Evolutionary conservation across 371 early-diverging fungal species (phyloP).

Genomic region (Mortierella sp.): DNA sequence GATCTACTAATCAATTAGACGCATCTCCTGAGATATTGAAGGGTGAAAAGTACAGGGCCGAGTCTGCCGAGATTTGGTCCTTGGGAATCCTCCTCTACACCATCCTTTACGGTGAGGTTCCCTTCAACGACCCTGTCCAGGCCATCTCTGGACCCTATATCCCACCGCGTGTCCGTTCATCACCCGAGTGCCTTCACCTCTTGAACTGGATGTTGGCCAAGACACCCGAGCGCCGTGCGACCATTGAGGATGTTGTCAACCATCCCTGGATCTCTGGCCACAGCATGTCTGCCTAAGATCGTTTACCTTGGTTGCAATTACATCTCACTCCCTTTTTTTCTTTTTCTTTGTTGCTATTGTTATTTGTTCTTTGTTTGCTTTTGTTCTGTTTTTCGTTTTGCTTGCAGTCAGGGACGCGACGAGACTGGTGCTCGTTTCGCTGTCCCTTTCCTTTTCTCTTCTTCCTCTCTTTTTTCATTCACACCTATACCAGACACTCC

Average conservation of each 20-base stretch:
- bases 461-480: not conserved
- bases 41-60: slow-evolving; percentile 78
- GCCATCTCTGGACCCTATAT: slow-evolving; percentile 64
- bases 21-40: slow-evolving; percentile 88
- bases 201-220: slow-evolving; percentile 76
- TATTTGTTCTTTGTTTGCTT: not conserved
- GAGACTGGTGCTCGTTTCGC: slow-evolving; percentile 10
- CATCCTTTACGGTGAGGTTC: slow-evolving; percentile 80
- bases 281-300: slow-evolving; percentile 3
- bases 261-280: slow-evolving; percentile 71
- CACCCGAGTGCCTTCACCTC: slow-evolving; percentile 67
- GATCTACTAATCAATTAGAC: slow-evolving; percentile 18
- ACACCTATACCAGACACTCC: not conserved
- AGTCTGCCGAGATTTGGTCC: slow-evolving; percentile 87
- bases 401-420: not conserved
- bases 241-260: slow-evolving; percentile 69
- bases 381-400: no score
- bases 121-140: slow-evolving; percentile 72
- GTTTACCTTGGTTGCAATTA: no score
- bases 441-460: not conserved
- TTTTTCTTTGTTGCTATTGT: not conserved
- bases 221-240: slow-evolving; percentile 68
- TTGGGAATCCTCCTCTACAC: slow-evolving; percentile 84
- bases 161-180: slow-evolving; percentile 61
- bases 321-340: not conserved